A percentile compares a stretch with the other conserved stretches of the same genome.
Evolutionary conservation across 768 basidiomycete species (phyloP).

Genomic region (Boletus rubescentipes): DNA sequence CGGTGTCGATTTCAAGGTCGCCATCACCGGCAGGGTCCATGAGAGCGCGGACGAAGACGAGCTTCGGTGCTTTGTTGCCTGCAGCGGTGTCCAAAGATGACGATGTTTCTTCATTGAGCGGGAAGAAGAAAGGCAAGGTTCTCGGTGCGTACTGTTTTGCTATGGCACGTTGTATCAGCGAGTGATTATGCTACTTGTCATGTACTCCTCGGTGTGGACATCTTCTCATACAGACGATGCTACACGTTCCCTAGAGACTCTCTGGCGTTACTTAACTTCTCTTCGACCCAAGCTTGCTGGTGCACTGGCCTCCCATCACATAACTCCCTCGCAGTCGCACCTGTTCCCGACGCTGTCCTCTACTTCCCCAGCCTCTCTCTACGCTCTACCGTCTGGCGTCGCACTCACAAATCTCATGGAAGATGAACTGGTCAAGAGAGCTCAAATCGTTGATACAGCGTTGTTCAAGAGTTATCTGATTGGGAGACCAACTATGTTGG

Average conservation of each 20-base stretch:
- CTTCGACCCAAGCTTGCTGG: conserved; percentile 83
- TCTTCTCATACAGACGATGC: conserved; percentile 47
- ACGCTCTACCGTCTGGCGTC: conserved; percentile 67
- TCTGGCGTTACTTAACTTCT: conserved; percentile 86
- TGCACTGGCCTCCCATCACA: conserved; percentile 67
- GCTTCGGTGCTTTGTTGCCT: conserved; percentile 49
- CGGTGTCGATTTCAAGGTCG: conserved; percentile 26
- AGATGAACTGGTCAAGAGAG: conserved; percentile 82
- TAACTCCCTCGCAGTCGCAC: conserved; percentile 69
- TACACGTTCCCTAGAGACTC: conserved; percentile 77
- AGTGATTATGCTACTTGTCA: not conserved
- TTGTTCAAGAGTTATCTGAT: conserved; percentile 91
- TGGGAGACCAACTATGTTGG: conserved; percentile 76
- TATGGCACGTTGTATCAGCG: not conserved
- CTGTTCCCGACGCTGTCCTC: conserved; percentile 69
- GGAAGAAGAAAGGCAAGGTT: conserved; percentile 34
- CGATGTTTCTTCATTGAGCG: conserved; percentile 53
- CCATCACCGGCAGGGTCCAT: conserved; percentile 41
- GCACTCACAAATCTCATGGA: conserved; percentile 72
- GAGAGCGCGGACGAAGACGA: conserved; percentile 52
- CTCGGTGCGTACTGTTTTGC: conserved; percentile 33
- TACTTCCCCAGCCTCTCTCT: conserved; percentile 70
- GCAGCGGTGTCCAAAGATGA: conserved; percentile 52
- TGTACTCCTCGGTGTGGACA: not conserved
- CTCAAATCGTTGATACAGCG: conserved; percentile 94